Conservation (phyloP, 2,329 filamentous ascomycete genomes). For the Atkinsonella texensis region DNA sequence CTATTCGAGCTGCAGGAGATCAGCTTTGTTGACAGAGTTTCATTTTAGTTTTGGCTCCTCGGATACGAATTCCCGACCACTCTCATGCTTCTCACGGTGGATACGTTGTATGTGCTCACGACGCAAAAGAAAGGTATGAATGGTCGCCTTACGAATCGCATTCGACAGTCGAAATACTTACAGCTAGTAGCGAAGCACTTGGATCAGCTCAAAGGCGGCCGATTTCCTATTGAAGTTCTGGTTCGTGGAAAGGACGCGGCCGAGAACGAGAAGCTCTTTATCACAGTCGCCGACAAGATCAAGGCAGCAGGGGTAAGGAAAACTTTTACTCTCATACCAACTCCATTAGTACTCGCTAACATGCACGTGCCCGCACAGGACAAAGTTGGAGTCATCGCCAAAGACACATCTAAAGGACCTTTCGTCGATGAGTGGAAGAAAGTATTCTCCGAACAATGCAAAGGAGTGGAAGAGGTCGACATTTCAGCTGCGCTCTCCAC, state of each 20-base stretch:
- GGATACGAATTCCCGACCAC: conserved; percentile 98
- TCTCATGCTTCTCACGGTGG: conserved; percentile 80
- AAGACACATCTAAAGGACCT: conserved; percentile 73
- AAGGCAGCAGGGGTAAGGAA: conserved; percentile 69
- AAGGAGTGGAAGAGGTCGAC: conserved; percentile 82
- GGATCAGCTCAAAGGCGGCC: conserved; percentile 81
- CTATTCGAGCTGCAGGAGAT: neutral
- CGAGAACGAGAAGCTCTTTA: conserved; percentile 82
- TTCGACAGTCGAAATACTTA: conserved; percentile 16
- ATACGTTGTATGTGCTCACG: conserved; percentile 83
- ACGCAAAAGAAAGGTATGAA: conserved; percentile 89
- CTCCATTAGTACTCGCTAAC: neutral
- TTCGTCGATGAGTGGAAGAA: conserved; percentile 97
- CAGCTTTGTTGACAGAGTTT: neutral
- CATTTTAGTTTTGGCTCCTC: conserved; percentile 79
- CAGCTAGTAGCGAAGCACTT: conserved; percentile 66
- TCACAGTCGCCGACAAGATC: conserved; percentile 73
- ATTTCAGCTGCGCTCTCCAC: conserved; percentile 71
- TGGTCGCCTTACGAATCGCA: neutral
- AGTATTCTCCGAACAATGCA: conserved; percentile 61
- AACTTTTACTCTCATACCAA: neutral
- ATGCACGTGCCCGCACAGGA: conserved; percentile 39
- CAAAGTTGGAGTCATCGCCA: conserved; percentile 77
- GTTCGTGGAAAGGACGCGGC: conserved; percentile 85
- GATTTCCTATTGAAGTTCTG: conserved; percentile 83